Base-by-base conservation (phyloP, 164 flowering plant species). In the Tetracentron sinense region DNA sequence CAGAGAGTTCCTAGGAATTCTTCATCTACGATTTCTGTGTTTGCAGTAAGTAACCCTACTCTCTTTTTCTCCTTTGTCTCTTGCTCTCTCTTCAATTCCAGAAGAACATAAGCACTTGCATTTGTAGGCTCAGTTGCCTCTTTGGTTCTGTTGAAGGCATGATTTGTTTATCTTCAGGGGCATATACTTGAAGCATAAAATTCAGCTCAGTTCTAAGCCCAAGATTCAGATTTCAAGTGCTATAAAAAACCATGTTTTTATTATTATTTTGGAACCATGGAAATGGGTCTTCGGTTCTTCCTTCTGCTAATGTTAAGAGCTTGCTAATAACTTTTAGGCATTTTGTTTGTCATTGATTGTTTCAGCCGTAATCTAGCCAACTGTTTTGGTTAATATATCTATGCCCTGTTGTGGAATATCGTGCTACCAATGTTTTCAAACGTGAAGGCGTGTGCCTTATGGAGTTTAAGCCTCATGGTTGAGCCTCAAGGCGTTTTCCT, bases 1-100 rank as follows among this genome's bases (percentile, higher is more conserved):
- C 86, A 72, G 51, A 65, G 87, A 68, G 77, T 88, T 49, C 81
- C 80, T 0, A 87, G 87, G 23, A 83, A 79, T 71, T 55, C 86
- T n/a, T 78, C 89, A 1, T 73, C 90, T 5, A 58, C 85, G 1
- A 84, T 84, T 68, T 85, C 89, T 66, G 90, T 84, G 0, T 88
- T 82, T 54, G 89, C 81, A 54, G 89, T 88, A 84, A 50, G 77
- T 58, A 16, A 46, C n/a, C 47, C 23, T 26, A 26, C 42, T 58
- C 21, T 20, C 7, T 26, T 16, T 44, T 15, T 42, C 12, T n/a
- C 30, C 16, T 1, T 28, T 49, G 38, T 50, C 27, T 4, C 42
- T 38, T 61, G 3, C 1, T 6, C 16, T 11, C 21, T 16, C 29
- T 28, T 16, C n/a, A 4, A 12, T 23, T 29, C 29, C 2, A 15